Conservation (phyloP, 2,329 filamentous ascomycete genomes). For the Diaporthe sp. region DNA sequence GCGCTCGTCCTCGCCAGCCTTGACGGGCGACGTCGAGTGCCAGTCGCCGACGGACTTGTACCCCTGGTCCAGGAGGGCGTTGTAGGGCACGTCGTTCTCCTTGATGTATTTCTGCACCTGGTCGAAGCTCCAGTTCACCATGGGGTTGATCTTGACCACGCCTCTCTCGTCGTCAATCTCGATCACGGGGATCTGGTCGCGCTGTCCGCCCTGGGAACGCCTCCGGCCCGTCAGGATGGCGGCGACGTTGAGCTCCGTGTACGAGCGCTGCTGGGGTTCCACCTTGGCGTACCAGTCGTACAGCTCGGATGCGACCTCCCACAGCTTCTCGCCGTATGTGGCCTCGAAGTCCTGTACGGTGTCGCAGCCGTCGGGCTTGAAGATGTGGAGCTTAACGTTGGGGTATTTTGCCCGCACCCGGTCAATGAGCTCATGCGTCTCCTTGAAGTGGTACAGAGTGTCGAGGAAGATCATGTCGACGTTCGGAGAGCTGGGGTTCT, state of each 20-base stretch:
- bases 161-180: slow-evolving; percentile 90
- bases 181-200: slow-evolving; percentile 89
- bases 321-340: slow-evolving; percentile 85
- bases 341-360: slow-evolving; percentile 83
- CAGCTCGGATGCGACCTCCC: slow-evolving; percentile 85
- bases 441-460: slow-evolving; percentile 84
- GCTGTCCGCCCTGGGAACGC: slow-evolving; percentile 91
- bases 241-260: slow-evolving; percentile 86
- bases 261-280: slow-evolving; percentile 93
- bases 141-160: slow-evolving; percentile 96
- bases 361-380: slow-evolving; percentile 83
- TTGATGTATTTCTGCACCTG: slow-evolving; percentile 91
- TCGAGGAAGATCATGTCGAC: slow-evolving; percentile 84
- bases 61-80: slow-evolving; percentile 88
- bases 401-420: slow-evolving; percentile 82
- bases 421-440: slow-evolving; percentile 81
- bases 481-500: slow-evolving; percentile 63
- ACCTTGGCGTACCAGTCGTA: slow-evolving; percentile 99
- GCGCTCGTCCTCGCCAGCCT: slow-evolving; percentile 93
- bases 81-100: slow-evolving; percentile 92
- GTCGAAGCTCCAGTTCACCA: slow-evolving; percentile 93
- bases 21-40: slow-evolving; percentile 94
- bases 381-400: slow-evolving; percentile 85
- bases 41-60: slow-evolving; percentile 99
- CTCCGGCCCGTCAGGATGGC: slow-evolving; percentile 94